Conservation (phyloP, 306 rosid species). For the Hippophae gyantsensis region DNA sequence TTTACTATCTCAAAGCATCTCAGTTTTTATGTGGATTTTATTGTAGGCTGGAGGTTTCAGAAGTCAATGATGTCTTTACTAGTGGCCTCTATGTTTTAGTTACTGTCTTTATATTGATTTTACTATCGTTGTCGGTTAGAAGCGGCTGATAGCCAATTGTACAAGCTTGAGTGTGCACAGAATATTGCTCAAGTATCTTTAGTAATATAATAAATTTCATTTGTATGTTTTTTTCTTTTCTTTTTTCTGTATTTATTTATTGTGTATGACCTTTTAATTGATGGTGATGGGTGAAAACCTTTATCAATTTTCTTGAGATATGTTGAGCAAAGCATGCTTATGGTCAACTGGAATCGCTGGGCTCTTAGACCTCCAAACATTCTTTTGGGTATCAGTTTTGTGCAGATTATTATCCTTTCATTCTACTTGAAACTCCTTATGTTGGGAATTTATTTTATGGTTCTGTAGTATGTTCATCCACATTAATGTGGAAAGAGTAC, state of each 20-base stretch:
- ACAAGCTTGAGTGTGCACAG: conserved; percentile 8
- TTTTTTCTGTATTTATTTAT: background rate
- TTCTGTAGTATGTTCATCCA: background rate
- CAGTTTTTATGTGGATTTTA: too few relatives aligned
- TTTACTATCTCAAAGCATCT: too few relatives aligned
- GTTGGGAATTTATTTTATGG: background rate
- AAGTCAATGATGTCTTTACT: conserved; percentile 11
- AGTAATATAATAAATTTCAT: conserved; percentile 4
- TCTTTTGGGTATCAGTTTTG: background rate
- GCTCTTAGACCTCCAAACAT: background rate
- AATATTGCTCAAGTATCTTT: conserved; percentile 10
- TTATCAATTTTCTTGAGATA: background rate
- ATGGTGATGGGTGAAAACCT: background rate
- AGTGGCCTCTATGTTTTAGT: conserved; percentile 1
- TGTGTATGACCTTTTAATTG: background rate
- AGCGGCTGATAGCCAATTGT: conserved; percentile 16
- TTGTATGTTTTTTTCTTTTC: too few relatives aligned
- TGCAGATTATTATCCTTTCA: background rate
- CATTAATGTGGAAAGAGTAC: conserved; percentile 3
- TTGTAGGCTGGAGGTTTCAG: conserved; percentile 10
- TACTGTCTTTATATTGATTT: background rate
- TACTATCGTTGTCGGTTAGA: background rate
- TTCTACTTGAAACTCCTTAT: background rate
- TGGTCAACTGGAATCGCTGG: background rate
- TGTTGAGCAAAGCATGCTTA: background rate